Base-by-base conservation (phyloP, 371 early-diverging fungal species). In the Mucor indicus region DNA sequence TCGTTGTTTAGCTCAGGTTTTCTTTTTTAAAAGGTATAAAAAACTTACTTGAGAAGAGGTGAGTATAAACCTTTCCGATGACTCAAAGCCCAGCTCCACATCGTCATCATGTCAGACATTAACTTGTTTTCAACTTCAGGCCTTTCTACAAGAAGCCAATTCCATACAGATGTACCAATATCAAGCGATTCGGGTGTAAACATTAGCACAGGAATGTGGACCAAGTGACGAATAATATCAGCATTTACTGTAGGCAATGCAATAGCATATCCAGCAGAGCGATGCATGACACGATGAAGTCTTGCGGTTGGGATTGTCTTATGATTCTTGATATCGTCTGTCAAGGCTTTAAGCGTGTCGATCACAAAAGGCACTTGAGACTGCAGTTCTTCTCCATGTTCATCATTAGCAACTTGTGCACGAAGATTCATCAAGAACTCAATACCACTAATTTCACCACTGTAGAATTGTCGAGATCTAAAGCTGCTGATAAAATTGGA, bases 71-170 rank as follows among this genome's bases (percentile, higher is more conserved):
- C 98, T 44, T 85, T 85, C 24, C 83, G 72, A 35, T 87, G 78
- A 33, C 81, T 68, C 17, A 85, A 77, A n/a, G 88, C 81, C 80
- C 86, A 89, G 20, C 80, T 80, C 98, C 98, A 97, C 21, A 87
- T 81, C 8, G 81, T 71, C 3, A 87, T 61, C 27, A 96, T 79
- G 42, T 95, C 87, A 8, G 81, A 76, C 83, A 95, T 86, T 35
- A 96, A 64, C 12, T 87, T 69, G 16, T 81, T 75, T 57, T 87
- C 89, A 12, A 85, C 59, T 9, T 83, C 86, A 1, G 91, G 80
- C 23, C 87, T 76, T 44, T 90, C 84, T 3, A 86, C 79, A 23
- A 93, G 79, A 35, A 97, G 68, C 88, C 89, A 90, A 30, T 81
- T 88, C 96, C 96, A 97, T 4, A 91, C 86, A 11, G 83, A 75